Conservation (phyloP, 2,329 filamentous ascomycete genomes). For the Macrophomina phaseolina region DNA sequence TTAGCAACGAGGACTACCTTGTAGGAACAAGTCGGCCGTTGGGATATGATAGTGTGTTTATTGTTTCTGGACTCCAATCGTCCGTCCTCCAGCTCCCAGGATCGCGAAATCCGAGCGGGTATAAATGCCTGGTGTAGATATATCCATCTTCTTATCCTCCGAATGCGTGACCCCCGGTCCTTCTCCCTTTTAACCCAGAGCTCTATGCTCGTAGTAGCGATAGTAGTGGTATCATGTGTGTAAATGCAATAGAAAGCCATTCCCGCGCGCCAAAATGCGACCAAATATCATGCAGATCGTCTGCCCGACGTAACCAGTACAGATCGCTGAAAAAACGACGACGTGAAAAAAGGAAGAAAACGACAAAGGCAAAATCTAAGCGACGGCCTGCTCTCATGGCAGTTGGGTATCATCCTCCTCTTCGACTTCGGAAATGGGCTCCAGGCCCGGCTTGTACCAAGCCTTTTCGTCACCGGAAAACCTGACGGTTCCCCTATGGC, state of each 20-base stretch:
- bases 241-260: conserved; percentile 6
- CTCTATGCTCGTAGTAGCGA: conserved; percentile 22
- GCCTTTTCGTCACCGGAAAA: conserved; percentile 21
- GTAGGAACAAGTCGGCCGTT: background rate
- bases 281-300: conserved; percentile 17
- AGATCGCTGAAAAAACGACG: conserved; percentile 17
- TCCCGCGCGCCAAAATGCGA: conserved; percentile 7
- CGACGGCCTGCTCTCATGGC: conserved; percentile 25
- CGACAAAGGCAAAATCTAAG: conserved; percentile 13
- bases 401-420: conserved; percentile 28
- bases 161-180: background rate
- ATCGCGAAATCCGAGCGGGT: conserved; percentile 15
- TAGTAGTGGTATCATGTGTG: conserved; percentile 22
- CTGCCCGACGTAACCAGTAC: conserved; percentile 18
- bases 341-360: background rate
- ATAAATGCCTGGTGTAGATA: conserved; percentile 5
- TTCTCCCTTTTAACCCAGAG: conserved; percentile 17
- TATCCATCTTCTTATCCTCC: background rate
- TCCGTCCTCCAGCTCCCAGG: background rate
- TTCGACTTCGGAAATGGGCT: conserved; percentile 20
- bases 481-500: background rate
- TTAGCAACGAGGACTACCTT: too few relatives aligned
- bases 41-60: background rate
- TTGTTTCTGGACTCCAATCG: background rate
- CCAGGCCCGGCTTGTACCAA: conserved; percentile 22